Base-by-base conservation (phyloP, 192 early-diverging fungal genomes). In the Entophlyctis helioformis region DNA sequence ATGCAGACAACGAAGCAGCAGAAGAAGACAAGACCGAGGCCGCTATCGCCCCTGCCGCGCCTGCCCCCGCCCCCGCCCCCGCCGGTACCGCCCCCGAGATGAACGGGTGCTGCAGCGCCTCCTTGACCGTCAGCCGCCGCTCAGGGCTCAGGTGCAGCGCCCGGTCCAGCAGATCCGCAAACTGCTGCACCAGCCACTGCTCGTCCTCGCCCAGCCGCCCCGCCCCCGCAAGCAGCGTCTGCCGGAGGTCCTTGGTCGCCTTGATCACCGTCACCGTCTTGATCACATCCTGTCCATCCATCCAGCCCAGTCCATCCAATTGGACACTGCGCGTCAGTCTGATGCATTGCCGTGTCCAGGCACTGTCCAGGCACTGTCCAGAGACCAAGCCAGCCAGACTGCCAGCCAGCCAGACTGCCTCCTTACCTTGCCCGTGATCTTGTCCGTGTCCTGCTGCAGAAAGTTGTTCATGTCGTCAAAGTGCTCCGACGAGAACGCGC, bases 71-170 rank as follows among this genome's bases (percentile, higher is more conserved):
- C n/a, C n/a, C n/a, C n/a, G n/a, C n/a, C n/a, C n/a, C n/a, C n/a
- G n/a, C n/a, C n/a, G n/a, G n/a, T n/a, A n/a, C n/a, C n/a, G n/a
- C n/a, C n/a, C n/a, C n/a, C n/a, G n/a, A n/a, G 29, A 69, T 28
- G 54, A 98, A 98, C 19, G 91, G 84, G 59, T 96, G 92, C 12
- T 56, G 48, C 32, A 98, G 57, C 6, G 92, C 95, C 42, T 96
- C 90, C 13, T 71, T 67, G 0, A 86, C 82, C 15, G 83, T 80
- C 44, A 94, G 67, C 33, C 95, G 76, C 51, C 89, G 87, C 42
- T 94, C 92, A 5, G 95, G 95, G 48, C 75, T 85, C 20, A 96
- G 55, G 26, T 70, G 61, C 42, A 96, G 58, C 41, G 82, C 81
- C 48, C 78, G 78, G n/a, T 94, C 90, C 31, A 98, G 57, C 38